A percentile compares a stretch with the other conserved stretches of the same genome.
Conservation (phyloP, 2,329 filamentous ascomycete genomes). For the Dactylellina sp. region DNA sequence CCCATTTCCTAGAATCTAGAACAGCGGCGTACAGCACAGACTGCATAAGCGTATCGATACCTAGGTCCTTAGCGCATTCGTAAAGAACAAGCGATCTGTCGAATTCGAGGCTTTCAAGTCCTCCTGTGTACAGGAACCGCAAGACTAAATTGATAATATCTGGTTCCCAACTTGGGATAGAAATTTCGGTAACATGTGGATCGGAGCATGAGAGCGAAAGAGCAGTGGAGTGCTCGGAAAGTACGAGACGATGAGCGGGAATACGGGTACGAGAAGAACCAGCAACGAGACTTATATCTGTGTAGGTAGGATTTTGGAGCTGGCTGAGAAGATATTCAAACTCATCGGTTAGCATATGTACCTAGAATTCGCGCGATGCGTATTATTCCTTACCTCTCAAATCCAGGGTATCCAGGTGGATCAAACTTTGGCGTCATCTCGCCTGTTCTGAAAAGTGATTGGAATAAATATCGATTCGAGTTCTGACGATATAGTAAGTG, state of each 20-base stretch:
- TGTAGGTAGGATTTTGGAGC: slow-evolving; percentile 20
- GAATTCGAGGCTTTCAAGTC: slow-evolving; percentile 20
- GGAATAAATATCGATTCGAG: too few relatives aligned
- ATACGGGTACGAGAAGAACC: slow-evolving; percentile 30
- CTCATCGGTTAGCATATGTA: background rate
- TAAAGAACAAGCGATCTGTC: slow-evolving; percentile 35
- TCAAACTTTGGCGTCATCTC: slow-evolving; percentile 34
- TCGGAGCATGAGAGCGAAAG: slow-evolving; percentile 27
- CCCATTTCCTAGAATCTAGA: slow-evolving; percentile 22
- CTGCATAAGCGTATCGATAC: slow-evolving; percentile 32
- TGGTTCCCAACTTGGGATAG: slow-evolving; percentile 33
- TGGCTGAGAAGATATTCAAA: slow-evolving; percentile 22
- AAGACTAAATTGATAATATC: slow-evolving; percentile 20
- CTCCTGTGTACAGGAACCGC: slow-evolving; percentile 28
- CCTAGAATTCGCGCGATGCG: background rate
- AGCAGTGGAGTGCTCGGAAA: slow-evolving; percentile 31
- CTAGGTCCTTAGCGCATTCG: slow-evolving; percentile 41
- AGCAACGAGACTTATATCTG: slow-evolving; percentile 32
- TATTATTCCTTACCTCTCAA: slow-evolving; percentile 33
- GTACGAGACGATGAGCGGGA: slow-evolving; percentile 25
- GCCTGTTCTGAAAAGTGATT: background rate
- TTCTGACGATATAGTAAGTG: too few relatives aligned
- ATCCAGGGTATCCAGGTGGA: slow-evolving; percentile 15
- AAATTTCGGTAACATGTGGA: slow-evolving; percentile 19
- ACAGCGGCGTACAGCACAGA: slow-evolving; percentile 21